Evolutionary conservation across 805 yeast species (phyloP), one percentile per base, ranked within the genome.

Genomic region (Metschnikowia henanensis): DNA sequence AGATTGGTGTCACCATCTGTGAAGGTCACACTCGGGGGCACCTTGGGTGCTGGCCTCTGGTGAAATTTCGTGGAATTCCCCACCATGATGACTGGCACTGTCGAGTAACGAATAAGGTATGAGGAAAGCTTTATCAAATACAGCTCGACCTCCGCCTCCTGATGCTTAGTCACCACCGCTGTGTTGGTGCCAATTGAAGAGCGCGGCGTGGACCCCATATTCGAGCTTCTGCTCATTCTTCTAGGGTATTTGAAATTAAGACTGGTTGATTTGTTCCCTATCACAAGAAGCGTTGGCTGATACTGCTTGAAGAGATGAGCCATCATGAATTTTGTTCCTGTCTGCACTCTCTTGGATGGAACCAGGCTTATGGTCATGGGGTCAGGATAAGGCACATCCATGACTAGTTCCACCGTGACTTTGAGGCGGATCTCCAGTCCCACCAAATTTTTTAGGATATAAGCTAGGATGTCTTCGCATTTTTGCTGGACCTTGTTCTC

Each of bases 201-300:
- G 6, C 47, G 37, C 7, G 38, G 36, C 3, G 43, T 43, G 6
- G 41, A 16, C 9, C 19, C 36, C 7, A 47, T 17, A 10, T 18
- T 25, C 23, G 38, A 26, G 17, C 50, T 32, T 17, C 46, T 43
- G 40, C 56, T 58, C 41, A 63, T 45, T 39, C 63, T 61, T 12
- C 61, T 47, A 1, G 73, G 73, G 46, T 72, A 72, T 50, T 68
- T 68, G 58, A 70, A 72, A 52, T 71, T 72, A 43, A 70, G 55
- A 52, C 66, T 71, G 23, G 70, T 56, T n/a, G 66, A 59, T 39
- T 62, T 65, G 46, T 65, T 70, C 2, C 76, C 74, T 34, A 67
- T 43, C 2, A 70, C 51, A 16, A 72, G 42, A 44, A 72, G 50
- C 37, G 62, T 65, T 2, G 76, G 76, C 43, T 61, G 72, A 51